A percentile compares a stretch with the other conserved stretches of the same genome.
Evolutionary conservation across 2,329 filamentous ascomycete species (phyloP).

Genomic region (Aspergillus texensis): DNA sequence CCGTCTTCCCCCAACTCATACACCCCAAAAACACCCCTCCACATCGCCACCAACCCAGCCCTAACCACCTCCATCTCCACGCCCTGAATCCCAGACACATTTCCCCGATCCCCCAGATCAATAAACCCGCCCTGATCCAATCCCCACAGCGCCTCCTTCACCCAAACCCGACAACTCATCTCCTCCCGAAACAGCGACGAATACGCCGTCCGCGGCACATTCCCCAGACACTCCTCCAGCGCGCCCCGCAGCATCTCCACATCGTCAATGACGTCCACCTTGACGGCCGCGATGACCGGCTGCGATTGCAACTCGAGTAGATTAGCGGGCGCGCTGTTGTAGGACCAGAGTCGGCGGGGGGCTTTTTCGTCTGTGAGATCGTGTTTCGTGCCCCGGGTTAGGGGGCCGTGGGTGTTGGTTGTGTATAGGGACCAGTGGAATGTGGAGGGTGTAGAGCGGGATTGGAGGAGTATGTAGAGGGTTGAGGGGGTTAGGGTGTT

Average conservation of each 20-base stretch:
- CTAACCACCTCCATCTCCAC: not conserved
- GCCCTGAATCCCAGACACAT: constrained; percentile 14
- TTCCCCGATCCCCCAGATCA: not conserved
- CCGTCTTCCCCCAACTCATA: not conserved
- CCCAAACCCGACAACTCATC: not conserved
- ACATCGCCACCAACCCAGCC: not conserved
- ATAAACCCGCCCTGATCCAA: constrained; percentile 1
- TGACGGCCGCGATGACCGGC: not conserved
- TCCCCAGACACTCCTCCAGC: not conserved
- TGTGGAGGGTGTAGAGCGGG: not conserved
- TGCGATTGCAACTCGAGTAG: not conserved
- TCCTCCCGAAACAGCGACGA: not conserved
- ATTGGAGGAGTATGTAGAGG: not conserved
- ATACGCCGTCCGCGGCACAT: not conserved
- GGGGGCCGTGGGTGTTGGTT: not conserved
- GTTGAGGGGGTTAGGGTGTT: not conserved
- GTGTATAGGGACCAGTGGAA: not conserved
- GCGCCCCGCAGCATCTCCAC: not conserved
- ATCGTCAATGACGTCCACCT: not conserved
- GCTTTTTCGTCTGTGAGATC: not conserved
- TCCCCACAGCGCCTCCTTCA: constrained; percentile 3
- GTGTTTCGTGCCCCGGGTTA: not conserved
- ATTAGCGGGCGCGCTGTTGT: not conserved
- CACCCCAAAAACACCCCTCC: not conserved
- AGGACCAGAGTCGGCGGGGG: not conserved